Base-by-base conservation (phyloP, 2,329 filamentous ascomycete genomes). In the Pseudogymnoascus verrucosus region DNA sequence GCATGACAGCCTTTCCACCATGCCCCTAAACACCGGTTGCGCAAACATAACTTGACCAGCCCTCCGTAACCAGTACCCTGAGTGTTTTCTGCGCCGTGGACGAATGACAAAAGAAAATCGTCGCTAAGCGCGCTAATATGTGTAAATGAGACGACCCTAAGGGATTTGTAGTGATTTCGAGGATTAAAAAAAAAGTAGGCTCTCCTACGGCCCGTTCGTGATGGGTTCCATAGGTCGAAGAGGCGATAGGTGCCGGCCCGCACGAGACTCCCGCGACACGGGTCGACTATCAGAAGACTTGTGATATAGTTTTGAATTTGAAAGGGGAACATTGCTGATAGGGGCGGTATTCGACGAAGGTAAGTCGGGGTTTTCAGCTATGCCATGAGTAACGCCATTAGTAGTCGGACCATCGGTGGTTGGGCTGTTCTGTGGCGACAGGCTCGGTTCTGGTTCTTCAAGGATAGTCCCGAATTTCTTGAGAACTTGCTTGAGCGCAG, bases 401-500 rank as follows among this genome's bases (percentile, higher is more conserved):
- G 28, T 34, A 57, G 51, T 57, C 16, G 28, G 51, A 11, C 51
- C n/a, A 21, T 36, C 28, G 11, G 28, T 12, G 12, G 51, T 57
- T 16, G 51, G 51, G 34, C 28, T 57, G 51, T 21, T 34, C n/a
- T 57, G 51, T 57, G 51, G 28, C 28, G 51, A 57, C 11, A 57
- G 28, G 12, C 51, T 65, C 11, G 66, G 68, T 63, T 74, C 72
- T 2, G 64, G 64, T 73, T 92, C 90, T 71, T 93, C 90, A 0
- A 83, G 84, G 31, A 95, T 96, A 0, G 91, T 91, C 3, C 89
- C 84, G 73, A 91, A 93, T 72, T 91, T 91, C 71, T 89, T 90
- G 11, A 96, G 79, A 0, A 96, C 91, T 70, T 93, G 89, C 74
- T 96, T 96, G 64, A 96, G 79, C 4, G 90, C 90, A 1, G 90